These are phyloP conservation scores for Sarcomyxa edulis DNA, from an alignment of 768 basidiomycete species.

Conservation along the genomic window DNA sequence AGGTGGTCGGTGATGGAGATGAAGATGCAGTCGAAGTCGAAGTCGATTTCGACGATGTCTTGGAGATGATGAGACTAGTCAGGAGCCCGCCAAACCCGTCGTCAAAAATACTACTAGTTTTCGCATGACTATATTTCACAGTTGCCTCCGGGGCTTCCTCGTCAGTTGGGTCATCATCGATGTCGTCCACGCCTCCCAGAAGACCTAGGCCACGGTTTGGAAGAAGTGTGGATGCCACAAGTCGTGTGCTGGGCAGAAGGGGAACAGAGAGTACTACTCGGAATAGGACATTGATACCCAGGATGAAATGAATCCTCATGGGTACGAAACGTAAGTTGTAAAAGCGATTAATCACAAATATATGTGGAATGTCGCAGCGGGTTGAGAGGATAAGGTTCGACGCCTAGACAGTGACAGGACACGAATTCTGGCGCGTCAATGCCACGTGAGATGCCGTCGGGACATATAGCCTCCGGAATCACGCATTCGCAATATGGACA, in stretches of 20 bases:
- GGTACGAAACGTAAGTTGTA: no score
- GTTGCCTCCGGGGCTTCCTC: neutral
- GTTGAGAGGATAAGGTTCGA: no score
- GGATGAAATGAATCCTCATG: no score
- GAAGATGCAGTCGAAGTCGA: slow-evolving; percentile 7
- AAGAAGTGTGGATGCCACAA: neutral
- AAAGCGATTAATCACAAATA: no score
- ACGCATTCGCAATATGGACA: no score
- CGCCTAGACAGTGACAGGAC: no score
- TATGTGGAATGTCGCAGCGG: no score
- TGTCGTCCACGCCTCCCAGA: slow-evolving; percentile 10
- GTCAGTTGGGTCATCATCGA: slow-evolving; percentile 5
- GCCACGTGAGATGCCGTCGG: no score
- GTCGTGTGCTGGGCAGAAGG: neutral
- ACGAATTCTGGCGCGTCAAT: no score
- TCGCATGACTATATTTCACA: no score
- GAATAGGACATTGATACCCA: no score
- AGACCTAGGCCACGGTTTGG: slow-evolving; percentile 8
- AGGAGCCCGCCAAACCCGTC: neutral
- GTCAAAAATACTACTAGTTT: neutral
- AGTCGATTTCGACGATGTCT: slow-evolving; percentile 3
- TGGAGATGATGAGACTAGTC: slow-evolving; percentile 2
- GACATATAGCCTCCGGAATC: no score
- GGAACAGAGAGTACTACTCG: neutral
- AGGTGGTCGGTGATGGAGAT: slow-evolving; percentile 5